A percentile compares a stretch with the other conserved stretches of the same genome.
Conservation (phyloP, 1,284 basidiomycete species). For the Cutaneotrichosporon spelunceum region DNA sequence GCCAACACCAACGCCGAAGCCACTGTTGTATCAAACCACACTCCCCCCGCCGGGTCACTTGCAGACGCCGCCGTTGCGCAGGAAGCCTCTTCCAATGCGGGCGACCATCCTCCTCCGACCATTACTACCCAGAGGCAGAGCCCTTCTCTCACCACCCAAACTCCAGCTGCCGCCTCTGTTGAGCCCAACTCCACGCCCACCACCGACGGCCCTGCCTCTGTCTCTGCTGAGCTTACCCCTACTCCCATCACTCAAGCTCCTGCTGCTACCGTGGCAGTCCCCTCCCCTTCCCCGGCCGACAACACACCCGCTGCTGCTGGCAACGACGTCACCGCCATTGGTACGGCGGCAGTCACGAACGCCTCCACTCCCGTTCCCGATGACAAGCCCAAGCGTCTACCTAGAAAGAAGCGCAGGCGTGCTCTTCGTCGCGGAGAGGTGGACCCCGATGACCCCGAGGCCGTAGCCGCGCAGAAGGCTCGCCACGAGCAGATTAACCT, state of each 20-base stretch:
- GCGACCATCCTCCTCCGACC: no score
- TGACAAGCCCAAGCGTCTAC: constrained; percentile 27
- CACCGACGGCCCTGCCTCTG: background rate
- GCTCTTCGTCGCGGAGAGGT: constrained; percentile 47
- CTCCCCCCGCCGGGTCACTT: no score
- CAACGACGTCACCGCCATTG: background rate
- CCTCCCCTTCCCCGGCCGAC: background rate
- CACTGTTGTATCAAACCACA: background rate
- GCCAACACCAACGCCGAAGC: background rate
- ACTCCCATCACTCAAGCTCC: background rate
- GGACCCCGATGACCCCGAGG: constrained; percentile 45
- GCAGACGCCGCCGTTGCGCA: no score
- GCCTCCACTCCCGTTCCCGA: constrained; percentile 5
- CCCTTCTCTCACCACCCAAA: no score
- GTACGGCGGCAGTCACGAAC: background rate
- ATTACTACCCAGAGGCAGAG: no score
- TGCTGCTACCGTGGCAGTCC: background rate
- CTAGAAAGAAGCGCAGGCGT: constrained; percentile 37
- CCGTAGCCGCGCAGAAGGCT: constrained; percentile 39
- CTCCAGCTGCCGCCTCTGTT: no score
- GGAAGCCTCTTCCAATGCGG: no score
- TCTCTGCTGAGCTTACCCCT: background rate
- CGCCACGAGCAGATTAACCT: constrained; percentile 25
- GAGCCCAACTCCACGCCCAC: background rate
- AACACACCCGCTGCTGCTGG: background rate